Percentiles rank a stretch among this genome's conserved stretches.
Evolutionary conservation across 2,329 filamentous ascomycete species (phyloP).

Genomic region (Colletotrichum lupini): DNA sequence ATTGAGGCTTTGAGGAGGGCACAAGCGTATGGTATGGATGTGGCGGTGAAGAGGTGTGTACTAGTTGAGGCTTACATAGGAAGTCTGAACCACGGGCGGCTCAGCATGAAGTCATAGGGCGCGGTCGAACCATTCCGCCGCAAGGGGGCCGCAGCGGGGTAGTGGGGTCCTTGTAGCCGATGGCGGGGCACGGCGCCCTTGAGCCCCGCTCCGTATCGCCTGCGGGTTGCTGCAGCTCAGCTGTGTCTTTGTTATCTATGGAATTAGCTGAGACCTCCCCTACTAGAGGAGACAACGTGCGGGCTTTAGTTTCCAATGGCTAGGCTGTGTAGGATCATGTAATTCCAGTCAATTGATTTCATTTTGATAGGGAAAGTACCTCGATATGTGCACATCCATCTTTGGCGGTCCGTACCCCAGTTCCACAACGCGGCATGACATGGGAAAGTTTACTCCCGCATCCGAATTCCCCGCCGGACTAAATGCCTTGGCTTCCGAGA

Average conservation of each 20-base stretch:
- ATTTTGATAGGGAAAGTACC: background rate
- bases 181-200: constrained; percentile 24
- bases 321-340: fast-evolving
- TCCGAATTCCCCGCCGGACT: background rate
- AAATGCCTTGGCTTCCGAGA: background rate
- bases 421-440: background rate
- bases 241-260: background rate
- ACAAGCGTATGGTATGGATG: background rate
- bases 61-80: background rate
- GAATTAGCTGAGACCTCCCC: no score
- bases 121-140: background rate
- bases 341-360: no score
- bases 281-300: no score
- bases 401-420: background rate
- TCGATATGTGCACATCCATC: background rate
- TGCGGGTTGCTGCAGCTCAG: background rate
- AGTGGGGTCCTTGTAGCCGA: constrained; percentile 15
- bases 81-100: background rate
- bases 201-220: background rate
- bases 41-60: background rate
- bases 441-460: background rate
- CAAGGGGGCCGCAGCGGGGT: constrained; percentile 26
- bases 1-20: background rate
- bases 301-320: no score
- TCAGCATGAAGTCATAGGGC: constrained; percentile 29